Evolutionary conservation across 306 rosid genomes (phyloP), one percentile per base, ranked within the genome.

Genomic region (Lathyrus sativus): DNA sequence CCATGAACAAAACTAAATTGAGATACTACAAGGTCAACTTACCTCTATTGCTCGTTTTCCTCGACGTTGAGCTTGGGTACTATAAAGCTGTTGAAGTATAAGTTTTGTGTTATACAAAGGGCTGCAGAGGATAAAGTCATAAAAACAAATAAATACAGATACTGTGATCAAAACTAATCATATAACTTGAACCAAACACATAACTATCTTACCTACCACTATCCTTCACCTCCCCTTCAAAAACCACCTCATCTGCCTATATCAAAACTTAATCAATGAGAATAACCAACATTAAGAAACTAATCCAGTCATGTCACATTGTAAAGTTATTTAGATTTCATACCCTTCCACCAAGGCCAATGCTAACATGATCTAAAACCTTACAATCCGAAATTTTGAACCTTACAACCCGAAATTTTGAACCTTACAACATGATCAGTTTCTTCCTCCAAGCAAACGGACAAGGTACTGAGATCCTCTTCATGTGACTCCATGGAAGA

Each of bases 1-100:
- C n/a, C n/a, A n/a, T n/a, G n/a, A n/a, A n/a, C n/a, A n/a, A n/a
- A n/a, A n/a, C n/a, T n/a, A n/a, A n/a, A n/a, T n/a, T n/a, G n/a
- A n/a, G n/a, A n/a, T n/a, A n/a, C n/a, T 13, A 37, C 37, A 38
- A 58, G 54, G 54, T 65, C 46, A 15, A 61, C 84, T 67, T 49
- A 88, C 98, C 96, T 93, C 93, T 71, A 93, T 88, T 69, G 98
- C 91, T 62, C 98, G 76, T 81, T 82, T 93, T 38, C 98, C 98
- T 78, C 98, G 81, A 74, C 86, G 96, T 82, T 88, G 91, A 72
- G 98, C 98, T 68, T 91, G 96, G 59, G 79, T 76, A 68, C 89
- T 90, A 48, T 80, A 83, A 64, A 90, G 95, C 56, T 86, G 85
- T 70, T 96, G 84, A 79, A 93, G 98, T 62, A 93, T 93, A 44